A percentile compares a stretch with the other conserved stretches of the same genome.
Conservation (phyloP, 2,329 filamentous ascomycete species). For the Ophiocordyceps camponoti-rufipedis region DNA sequence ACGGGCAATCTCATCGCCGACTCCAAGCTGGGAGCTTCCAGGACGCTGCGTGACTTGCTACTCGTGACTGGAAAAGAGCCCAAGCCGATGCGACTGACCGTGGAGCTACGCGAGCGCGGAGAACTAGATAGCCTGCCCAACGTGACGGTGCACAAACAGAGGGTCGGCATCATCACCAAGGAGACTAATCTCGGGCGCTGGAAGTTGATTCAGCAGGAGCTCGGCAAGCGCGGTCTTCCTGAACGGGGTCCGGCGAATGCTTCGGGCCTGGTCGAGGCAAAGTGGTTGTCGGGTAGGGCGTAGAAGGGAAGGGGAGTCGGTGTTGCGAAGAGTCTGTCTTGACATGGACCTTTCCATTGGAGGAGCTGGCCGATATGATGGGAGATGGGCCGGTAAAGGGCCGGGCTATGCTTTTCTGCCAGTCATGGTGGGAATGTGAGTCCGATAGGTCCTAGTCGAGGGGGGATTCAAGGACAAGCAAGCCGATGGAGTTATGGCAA, state of each 20-base stretch:
- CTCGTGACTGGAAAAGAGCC: constrained; percentile 31
- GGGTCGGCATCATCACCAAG: constrained; percentile 52
- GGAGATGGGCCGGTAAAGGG: neutral
- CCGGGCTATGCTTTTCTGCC: neutral
- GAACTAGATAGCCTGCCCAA: constrained; percentile 41
- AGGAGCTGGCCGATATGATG: too few relatives aligned
- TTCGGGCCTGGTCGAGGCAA: constrained; percentile 22
- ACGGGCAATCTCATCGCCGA: constrained; percentile 65
- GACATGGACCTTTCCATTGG: neutral
- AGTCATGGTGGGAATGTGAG: too few relatives aligned
- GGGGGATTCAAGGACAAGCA: too few relatives aligned
- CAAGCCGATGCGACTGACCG: constrained; percentile 42
- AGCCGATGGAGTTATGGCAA: too few relatives aligned
- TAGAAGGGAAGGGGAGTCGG: too few relatives aligned
- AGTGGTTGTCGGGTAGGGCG: constrained; percentile 15
- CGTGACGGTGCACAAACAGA: constrained; percentile 45
- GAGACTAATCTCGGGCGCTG: constrained; percentile 56
- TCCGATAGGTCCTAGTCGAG: too few relatives aligned
- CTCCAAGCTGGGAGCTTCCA: constrained; percentile 37
- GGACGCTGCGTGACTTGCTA: constrained; percentile 35
- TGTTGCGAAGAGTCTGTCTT: neutral
- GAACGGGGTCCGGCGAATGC: constrained; percentile 26
- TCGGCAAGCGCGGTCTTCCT: constrained; percentile 43
- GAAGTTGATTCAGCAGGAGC: constrained; percentile 61
- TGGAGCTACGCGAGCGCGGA: constrained; percentile 31